Conservation (phyloP, 2,329 filamentous ascomycete genomes). For the Acarospora socialis region DNA sequence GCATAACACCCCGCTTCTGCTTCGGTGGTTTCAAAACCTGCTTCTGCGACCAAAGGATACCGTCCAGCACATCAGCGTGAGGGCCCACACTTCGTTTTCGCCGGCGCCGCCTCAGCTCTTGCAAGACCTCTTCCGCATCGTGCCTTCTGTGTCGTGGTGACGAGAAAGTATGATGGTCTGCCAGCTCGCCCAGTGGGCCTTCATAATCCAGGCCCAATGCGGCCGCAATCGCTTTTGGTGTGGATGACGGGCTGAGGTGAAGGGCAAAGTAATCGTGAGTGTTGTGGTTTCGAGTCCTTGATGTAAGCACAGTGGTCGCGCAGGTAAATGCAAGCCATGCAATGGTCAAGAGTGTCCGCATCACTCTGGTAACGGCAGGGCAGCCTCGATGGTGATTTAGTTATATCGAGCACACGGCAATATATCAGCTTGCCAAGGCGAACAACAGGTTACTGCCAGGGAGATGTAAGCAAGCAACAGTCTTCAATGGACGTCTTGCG, state of each 20-base stretch:
- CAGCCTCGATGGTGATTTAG: too few species aligned
- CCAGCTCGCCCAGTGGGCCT: slow-evolving; percentile 62
- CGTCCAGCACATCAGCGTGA: slow-evolving; percentile 49
- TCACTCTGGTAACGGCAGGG: too few species aligned
- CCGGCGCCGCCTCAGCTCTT: slow-evolving; percentile 41
- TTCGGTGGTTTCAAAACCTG: slow-evolving; percentile 49
- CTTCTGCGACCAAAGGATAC: slow-evolving; percentile 67
- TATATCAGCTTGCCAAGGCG: background rate
- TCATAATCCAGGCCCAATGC: slow-evolving; percentile 66
- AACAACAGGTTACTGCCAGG: too few species aligned
- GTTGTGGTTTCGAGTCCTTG: slow-evolving; percentile 55
- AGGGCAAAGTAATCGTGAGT: slow-evolving; percentile 87
- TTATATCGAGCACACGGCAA: background rate
- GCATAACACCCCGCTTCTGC: slow-evolving; percentile 38
- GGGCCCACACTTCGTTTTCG: slow-evolving; percentile 43
- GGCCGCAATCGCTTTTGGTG: slow-evolving; percentile 55
- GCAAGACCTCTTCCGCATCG: slow-evolving; percentile 35
- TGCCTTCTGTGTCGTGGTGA: slow-evolving; percentile 45
- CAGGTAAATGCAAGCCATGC: slow-evolving; percentile 37
- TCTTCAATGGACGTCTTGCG: too few species aligned
- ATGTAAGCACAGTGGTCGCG: slow-evolving; percentile 36
- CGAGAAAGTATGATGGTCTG: slow-evolving; percentile 74
- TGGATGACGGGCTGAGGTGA: slow-evolving; percentile 53
- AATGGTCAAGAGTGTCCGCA: slow-evolving; percentile 25
- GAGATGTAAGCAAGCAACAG: too few species aligned